These are phyloP conservation scores for Agrostemma githago DNA, from an alignment of 148 eudicot genomes.

Conservation along the genomic window DNA sequence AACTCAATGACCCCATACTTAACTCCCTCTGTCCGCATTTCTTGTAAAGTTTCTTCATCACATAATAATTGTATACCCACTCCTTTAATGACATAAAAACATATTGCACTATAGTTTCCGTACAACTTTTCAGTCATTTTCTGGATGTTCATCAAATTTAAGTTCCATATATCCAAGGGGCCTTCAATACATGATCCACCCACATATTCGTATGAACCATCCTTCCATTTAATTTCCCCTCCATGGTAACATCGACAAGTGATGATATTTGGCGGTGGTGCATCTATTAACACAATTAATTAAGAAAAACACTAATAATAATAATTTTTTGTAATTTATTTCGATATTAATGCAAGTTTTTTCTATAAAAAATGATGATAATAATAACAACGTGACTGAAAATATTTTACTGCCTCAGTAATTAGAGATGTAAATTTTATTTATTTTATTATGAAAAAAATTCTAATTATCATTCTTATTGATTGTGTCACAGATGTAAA, in stretches of 20 bases:
- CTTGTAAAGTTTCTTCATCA: background rate
- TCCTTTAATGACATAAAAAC: background rate
- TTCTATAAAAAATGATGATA: too few species aligned
- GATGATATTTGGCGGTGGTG: background rate
- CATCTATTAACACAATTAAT: background rate
- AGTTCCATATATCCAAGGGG: background rate
- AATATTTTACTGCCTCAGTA: too few species aligned
- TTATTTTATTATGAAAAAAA: too few species aligned
- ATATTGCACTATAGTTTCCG: too few species aligned
- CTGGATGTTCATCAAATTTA: background rate
- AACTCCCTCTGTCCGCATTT: background rate
- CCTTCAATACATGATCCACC: background rate
- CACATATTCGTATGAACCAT: background rate
- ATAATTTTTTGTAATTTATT: too few species aligned
- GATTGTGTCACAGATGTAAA: too few species aligned
- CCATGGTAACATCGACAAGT: background rate
- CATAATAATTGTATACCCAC: background rate
- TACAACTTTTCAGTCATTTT: background rate
- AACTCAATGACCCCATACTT: background rate
- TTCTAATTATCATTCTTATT: too few species aligned
- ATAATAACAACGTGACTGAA: too few species aligned
- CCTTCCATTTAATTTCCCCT: background rate
- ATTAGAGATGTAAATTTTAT: too few species aligned
- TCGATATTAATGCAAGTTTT: too few species aligned
- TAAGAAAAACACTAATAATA: too few species aligned